Base-by-base conservation (phyloP, 1,284 basidiomycete species). In the Ustilago crameri region DNA sequence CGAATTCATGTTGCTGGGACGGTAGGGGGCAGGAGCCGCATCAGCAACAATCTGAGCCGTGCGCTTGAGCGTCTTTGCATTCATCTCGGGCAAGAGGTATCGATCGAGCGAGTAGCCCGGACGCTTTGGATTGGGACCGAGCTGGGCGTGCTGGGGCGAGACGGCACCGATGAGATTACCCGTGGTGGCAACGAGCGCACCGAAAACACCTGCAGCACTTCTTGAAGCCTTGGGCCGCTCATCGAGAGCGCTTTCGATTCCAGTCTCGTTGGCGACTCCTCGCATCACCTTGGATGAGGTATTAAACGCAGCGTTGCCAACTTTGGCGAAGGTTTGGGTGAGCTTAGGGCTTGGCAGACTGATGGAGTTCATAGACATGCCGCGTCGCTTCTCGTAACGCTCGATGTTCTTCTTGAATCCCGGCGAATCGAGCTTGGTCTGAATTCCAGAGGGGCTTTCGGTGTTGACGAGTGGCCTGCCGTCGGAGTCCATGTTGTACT, bases 171-270 rank as follows among this genome's bases (percentile, higher is more conserved):
- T 75, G 3, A 83, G 22, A 85, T 89, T 90, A 2, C 89, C 89
- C 0, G 91, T 90, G 63, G 88, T 89, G 23, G 90, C 88, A 40
- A 93, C 88, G 44, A 93, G 86, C 8, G 89, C 87, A 12, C 90
- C 91, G 74, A 91, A 88, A 0, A 90, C 90, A 5, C 91, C 91
- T 0, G 86, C 91, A 8, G 85, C 87, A 58, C 85, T 88, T 45
- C 87, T 84, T 9, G 88, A 86, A 3, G 86, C 85, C 37, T 87
- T 84, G 4, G 88, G 90, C n/a, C 87, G 75, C 65, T 86, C 83
- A 48, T 75, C 68, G 41, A 77, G 67, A 15, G 74, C 75, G 20
- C 76, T 67, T 30, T 80, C 75, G 48, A 81, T 53, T 17, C 79
- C 81, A 15, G 71, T 69, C 54, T 83, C 81, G 47, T 59, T 72